Evolutionary conservation across 805 yeast species (phyloP).

Genomic region (Starmera quercuum): DNA sequence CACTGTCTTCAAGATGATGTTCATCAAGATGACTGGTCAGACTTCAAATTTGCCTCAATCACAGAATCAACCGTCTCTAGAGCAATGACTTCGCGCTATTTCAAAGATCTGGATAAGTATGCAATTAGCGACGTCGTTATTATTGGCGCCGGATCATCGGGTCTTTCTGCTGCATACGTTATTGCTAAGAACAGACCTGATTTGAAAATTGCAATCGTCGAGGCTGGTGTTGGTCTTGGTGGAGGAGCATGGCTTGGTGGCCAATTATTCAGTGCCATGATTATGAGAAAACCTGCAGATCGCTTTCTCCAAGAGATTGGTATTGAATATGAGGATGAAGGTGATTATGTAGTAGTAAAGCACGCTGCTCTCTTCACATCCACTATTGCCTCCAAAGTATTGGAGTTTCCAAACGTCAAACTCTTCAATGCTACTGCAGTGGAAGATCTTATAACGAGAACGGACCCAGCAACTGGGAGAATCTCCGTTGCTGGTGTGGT

Average conservation of each 20-base stretch:
- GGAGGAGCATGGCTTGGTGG: slow-evolving; percentile 82
- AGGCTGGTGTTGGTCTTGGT: slow-evolving; percentile 70
- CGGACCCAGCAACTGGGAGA: slow-evolving; percentile 45
- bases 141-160: slow-evolving; percentile 75
- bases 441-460: slow-evolving; percentile 71
- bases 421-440: slow-evolving; percentile 76
- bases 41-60: slow-evolving; percentile 62
- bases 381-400: slow-evolving; percentile 60
- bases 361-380: slow-evolving; percentile 76
- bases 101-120: slow-evolving; percentile 62
- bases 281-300: slow-evolving; percentile 74
- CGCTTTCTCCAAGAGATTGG: slow-evolving; percentile 55
- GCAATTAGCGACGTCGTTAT: slow-evolving; percentile 71
- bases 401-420: slow-evolving; percentile 67
- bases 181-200: slow-evolving; percentile 72
- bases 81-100: slow-evolving; percentile 73
- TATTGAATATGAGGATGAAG: slow-evolving; percentile 68
- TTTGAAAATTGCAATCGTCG: slow-evolving; percentile 64
- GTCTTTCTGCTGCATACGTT: slow-evolving; percentile 68
- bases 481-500: slow-evolving; percentile 72
- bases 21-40: slow-evolving; percentile 48
- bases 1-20: neutral
- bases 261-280: slow-evolving; percentile 71
- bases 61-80: slow-evolving; percentile 74
- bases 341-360: slow-evolving; percentile 72